phyloP scores from a whole-genome alignment of 1,139 yeast genomes.

The Scheffersomyces stambukii region DNA sequence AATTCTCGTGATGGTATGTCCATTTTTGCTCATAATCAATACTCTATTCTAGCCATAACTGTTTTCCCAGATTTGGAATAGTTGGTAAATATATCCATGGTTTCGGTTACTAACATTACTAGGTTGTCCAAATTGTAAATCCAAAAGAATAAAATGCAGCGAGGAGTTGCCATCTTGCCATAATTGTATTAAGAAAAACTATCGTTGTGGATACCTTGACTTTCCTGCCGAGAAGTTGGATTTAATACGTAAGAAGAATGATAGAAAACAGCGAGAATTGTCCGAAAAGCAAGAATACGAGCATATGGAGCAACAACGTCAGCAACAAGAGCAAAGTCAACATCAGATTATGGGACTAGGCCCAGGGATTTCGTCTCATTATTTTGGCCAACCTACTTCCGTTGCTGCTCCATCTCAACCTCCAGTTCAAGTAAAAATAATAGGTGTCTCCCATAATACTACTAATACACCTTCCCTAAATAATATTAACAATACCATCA shows the following conservation, averaged over 20 bases:
- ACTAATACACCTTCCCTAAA: background rate
- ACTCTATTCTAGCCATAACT: background rate
- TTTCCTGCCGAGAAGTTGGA: constrained; percentile 36
- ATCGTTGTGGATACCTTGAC: constrained; percentile 42
- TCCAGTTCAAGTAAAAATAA: background rate
- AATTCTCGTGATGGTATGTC: constrained; percentile 40
- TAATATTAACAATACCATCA: background rate
- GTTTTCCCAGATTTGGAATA: background rate
- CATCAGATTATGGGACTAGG: no score
- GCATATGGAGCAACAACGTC: constrained; percentile 1
- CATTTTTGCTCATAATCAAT: background rate
- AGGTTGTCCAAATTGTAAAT: constrained; percentile 44
- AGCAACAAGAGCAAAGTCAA: background rate
- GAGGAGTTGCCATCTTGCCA: constrained; percentile 42
- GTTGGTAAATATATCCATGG: background rate
- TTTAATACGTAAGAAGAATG: constrained; percentile 30
- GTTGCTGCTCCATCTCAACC: background rate
- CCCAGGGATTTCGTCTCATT: no score
- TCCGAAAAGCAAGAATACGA: constrained; percentile 1
- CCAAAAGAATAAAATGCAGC: constrained; percentile 40
- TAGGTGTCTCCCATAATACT: background rate
- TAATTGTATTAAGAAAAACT: constrained; percentile 36
- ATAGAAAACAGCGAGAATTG: constrained; percentile 14
- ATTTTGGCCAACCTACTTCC: no score
- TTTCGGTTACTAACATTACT: constrained; percentile 5